phyloP scores from a whole-genome alignment of 1,284 basidiomycete species.

The Pseudozyma sp. region DNA sequence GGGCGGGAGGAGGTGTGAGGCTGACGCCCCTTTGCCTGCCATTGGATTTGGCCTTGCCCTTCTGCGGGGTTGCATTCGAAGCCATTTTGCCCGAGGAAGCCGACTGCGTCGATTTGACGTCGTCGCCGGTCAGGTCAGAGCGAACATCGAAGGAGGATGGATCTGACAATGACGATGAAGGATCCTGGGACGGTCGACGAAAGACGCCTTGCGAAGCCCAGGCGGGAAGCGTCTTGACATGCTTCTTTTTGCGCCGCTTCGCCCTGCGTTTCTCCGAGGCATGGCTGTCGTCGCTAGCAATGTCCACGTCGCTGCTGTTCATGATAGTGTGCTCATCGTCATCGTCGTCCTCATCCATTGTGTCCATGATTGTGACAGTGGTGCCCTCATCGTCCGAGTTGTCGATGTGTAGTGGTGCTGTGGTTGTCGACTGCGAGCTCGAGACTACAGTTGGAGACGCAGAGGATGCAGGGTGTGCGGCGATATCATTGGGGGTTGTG shows the following conservation, averaged over 20 bases:
- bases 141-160: background rate
- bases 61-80: background rate
- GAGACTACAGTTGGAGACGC: background rate
- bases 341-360: conserved; percentile 5
- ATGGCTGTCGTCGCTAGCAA: conserved; percentile 23
- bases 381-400: conserved; percentile 7
- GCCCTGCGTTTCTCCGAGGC: conserved; percentile 11
- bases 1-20: conserved; percentile 35
- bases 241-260: conserved; percentile 38
- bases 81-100: background rate
- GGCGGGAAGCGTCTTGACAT: conserved; percentile 10
- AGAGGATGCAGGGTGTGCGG: background rate
- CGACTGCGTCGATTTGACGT: background rate
- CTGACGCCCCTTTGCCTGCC: conserved; percentile 19
- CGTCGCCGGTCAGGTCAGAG: background rate
- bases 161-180: conserved; percentile 7
- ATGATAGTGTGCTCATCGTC: conserved; percentile 19
- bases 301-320: conserved; percentile 21
- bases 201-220: conserved; percentile 22
- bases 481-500: background rate
- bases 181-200: conserved; percentile 20
- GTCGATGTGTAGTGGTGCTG: background rate
- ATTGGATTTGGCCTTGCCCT: background rate
- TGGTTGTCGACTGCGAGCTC: conserved; percentile 3
- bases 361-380: background rate